Evolutionary conservation across 495 filamentous ascomycete species (phyloP).

Genomic region (Penicillium nucicola): DNA sequence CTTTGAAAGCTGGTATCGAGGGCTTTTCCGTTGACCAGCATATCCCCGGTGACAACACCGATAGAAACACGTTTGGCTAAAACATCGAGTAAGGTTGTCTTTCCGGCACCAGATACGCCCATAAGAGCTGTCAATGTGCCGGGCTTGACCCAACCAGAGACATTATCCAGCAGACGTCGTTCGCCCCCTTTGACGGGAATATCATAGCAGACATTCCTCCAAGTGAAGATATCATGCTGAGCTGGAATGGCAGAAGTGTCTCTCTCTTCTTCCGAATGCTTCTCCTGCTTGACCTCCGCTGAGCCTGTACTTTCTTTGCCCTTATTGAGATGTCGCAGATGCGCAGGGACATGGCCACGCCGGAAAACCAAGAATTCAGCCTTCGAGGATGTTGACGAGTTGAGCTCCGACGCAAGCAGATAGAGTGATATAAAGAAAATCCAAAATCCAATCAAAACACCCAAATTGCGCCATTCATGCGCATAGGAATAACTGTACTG

Average conservation of each 20-base stretch:
- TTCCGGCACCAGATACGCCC: constrained; percentile 61
- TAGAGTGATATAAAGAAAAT: constrained; percentile 56
- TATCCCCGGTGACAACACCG: constrained; percentile 52
- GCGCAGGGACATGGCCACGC: constrained; percentile 34
- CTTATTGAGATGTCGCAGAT: constrained; percentile 32
- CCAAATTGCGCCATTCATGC: constrained; percentile 66
- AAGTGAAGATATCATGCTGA: constrained; percentile 65
- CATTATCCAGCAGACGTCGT: constrained; percentile 57
- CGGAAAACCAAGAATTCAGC: constrained; percentile 44
- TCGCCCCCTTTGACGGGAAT: constrained; percentile 59
- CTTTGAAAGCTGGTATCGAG: constrained; percentile 79
- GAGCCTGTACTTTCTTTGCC: constrained; percentile 10
- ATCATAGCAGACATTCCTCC: constrained; percentile 70
- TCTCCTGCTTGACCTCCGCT: constrained; percentile 13
- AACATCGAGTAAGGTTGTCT: constrained; percentile 64
- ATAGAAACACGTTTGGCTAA: constrained; percentile 54
- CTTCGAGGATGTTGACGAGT: constrained; percentile 40
- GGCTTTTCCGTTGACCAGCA: constrained; percentile 51
- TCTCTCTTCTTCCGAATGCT: constrained; percentile 21
- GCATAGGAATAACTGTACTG: constrained; percentile 54
- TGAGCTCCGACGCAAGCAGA: constrained; percentile 43
- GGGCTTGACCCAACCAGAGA: constrained; percentile 66
- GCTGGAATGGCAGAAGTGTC: constrained; percentile 40
- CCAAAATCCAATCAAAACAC: constrained; percentile 62
- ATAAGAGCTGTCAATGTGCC: constrained; percentile 69